Evolutionary conservation across 768 basidiomycete species (phyloP).

Genomic region (Royoungia palumana): DNA sequence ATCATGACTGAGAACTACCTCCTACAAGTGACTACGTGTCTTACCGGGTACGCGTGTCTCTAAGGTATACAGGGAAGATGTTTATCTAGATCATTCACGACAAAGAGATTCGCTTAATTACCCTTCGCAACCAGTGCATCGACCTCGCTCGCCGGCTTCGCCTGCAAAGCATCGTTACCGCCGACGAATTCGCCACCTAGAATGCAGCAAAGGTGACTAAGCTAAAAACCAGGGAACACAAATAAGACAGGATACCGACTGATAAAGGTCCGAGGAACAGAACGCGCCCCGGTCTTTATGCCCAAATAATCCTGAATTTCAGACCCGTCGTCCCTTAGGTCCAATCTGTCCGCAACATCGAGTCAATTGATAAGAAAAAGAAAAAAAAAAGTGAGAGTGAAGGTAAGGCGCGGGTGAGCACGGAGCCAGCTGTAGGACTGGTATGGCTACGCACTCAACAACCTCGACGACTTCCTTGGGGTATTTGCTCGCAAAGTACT

Average conservation of each 20-base stretch:
- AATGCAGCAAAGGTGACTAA: background rate
- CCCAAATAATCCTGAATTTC: conserved; percentile 65
- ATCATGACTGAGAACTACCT: no score
- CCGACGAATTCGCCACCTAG: conserved; percentile 21
- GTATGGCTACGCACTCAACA: conserved; percentile 43
- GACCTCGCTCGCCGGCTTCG: background rate
- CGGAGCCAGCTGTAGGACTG: background rate
- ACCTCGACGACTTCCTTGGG: conserved; percentile 37
- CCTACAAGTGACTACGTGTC: background rate
- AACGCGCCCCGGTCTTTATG: conserved; percentile 61
- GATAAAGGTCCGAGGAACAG: conserved; percentile 78
- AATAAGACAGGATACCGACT: conserved; percentile 38
- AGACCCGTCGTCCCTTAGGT: conserved; percentile 52
- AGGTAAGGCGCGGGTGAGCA: no score
- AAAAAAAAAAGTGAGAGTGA: no score
- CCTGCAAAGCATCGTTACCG: conserved; percentile 20
- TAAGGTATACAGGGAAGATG: conserved; percentile 1
- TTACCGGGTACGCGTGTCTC: background rate
- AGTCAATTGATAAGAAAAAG: background rate
- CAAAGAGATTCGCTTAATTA: background rate
- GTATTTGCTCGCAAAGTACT: conserved; percentile 40
- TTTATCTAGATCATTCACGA: no score
- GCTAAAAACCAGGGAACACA: background rate
- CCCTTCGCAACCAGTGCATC: conserved; percentile 10
- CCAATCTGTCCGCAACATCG: conserved; percentile 40